phyloP scores from a whole-genome alignment of 1,139 yeast genomes.

The Meyerozyma carpophila region DNA sequence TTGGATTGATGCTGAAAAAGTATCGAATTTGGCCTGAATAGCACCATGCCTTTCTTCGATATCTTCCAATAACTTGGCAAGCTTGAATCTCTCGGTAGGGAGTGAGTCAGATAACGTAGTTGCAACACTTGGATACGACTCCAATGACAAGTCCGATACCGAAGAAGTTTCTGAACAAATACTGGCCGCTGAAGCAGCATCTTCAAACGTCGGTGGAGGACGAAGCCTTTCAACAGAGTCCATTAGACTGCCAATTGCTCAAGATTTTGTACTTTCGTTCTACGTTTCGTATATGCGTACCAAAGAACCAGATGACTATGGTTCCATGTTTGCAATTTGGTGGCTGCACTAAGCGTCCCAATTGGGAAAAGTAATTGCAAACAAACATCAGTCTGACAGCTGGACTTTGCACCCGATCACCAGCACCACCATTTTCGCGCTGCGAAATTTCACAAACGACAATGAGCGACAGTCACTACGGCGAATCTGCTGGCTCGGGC shows the following conservation, averaged over 20 bases:
- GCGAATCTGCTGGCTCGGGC: neutral
- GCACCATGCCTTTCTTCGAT: neutral
- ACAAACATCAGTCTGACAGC: neutral
- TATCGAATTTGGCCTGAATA: neutral
- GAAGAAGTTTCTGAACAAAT: neutral
- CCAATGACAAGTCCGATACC: neutral
- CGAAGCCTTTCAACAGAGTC: neutral
- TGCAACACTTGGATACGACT: neutral
- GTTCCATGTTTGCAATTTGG: neutral
- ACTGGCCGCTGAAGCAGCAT: neutral
- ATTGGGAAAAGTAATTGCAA: neutral
- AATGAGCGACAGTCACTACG: slow-evolving; percentile 2
- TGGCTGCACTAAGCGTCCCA: neutral
- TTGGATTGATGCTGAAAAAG: neutral
- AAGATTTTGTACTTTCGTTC: neutral
- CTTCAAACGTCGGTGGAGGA: neutral
- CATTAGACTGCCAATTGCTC: neutral
- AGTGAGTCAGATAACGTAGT: neutral
- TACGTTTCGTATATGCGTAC: no score
- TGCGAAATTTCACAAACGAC: neutral
- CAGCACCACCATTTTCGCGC: neutral
- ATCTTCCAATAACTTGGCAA: neutral
- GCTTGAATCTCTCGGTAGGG: neutral
- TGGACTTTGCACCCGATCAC: no score
- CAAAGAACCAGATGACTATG: neutral